These are phyloP conservation scores for Phytophthora citrophthora DNA, from an alignment of 352 stramenopile species.

Conservation along the genomic window DNA sequence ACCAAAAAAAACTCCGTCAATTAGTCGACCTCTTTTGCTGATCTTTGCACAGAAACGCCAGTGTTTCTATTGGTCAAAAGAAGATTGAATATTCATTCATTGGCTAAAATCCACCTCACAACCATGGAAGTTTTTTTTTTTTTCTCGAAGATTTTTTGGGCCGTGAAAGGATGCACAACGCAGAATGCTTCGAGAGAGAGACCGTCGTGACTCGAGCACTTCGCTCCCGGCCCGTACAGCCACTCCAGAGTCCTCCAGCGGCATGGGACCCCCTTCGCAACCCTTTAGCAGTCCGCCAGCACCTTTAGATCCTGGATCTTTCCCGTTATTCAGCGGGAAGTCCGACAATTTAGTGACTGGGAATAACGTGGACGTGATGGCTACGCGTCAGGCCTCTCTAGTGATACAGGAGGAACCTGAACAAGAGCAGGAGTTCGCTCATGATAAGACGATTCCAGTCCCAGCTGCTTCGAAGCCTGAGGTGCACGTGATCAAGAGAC, in stretches of 20 bases:
- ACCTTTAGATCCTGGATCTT: not conserved
- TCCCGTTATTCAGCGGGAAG: conserved; percentile 22
- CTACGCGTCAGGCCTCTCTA: conserved; percentile 28
- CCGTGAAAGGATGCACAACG: conserved; percentile 50
- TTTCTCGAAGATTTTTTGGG: conserved; percentile 35
- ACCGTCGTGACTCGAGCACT: conserved; percentile 5
- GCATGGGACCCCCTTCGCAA: conserved; percentile 3
- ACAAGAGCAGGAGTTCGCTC: conserved; percentile 20
- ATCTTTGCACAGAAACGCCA: conserved; percentile 7
- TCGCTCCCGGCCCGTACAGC: not conserved
- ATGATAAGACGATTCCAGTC: not conserved
- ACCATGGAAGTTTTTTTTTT: conserved; percentile 38
- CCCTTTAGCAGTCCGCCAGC: conserved; percentile 8
- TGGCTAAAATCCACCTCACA: conserved; percentile 15
- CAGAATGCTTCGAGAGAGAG: conserved; percentile 39
- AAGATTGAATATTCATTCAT: not conserved
- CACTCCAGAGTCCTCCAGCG: not conserved
- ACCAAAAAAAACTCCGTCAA: not conserved
- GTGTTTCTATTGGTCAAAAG: conserved; percentile 12
- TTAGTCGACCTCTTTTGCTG: conserved; percentile 12
- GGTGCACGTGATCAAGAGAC: conserved; percentile 46
- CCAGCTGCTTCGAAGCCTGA: not conserved
- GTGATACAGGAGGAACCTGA: conserved; percentile 31
- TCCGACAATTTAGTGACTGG: conserved; percentile 2
- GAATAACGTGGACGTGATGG: conserved; percentile 8